Evolutionary conservation across 1,284 basidiomycete genomes (phyloP).

Genomic region (Ceratobasidium sp.): DNA sequence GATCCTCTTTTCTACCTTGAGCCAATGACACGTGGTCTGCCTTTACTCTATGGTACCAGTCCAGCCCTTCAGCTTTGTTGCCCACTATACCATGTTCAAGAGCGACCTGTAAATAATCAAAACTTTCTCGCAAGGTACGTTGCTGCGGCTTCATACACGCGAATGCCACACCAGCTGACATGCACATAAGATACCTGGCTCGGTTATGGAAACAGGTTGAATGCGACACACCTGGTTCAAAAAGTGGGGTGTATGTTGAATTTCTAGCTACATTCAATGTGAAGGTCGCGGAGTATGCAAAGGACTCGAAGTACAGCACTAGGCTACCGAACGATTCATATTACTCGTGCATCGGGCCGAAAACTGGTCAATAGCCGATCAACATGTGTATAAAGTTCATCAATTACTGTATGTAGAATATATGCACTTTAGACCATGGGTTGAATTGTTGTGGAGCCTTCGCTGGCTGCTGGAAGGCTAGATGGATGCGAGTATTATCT

Average conservation of each 20-base stretch:
- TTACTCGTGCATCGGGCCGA: no score
- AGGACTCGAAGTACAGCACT: no score
- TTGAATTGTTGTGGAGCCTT: no score
- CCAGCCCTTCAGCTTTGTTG: not conserved
- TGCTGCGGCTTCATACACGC: no score
- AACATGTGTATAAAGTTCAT: no score
- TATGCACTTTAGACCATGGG: no score
- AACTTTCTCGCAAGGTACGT: not conserved
- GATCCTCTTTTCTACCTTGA: not conserved
- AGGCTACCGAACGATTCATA: no score
- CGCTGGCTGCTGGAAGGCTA: no score
- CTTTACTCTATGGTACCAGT: not conserved
- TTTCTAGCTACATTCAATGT: not conserved
- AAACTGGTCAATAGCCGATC: no score
- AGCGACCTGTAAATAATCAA: not conserved
- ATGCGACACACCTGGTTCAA: not conserved
- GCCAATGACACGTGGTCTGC: not conserved
- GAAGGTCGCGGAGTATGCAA: not conserved
- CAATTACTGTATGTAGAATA: no score
- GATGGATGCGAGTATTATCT: no score
- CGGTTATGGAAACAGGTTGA: not conserved
- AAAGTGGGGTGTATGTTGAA: not conserved
- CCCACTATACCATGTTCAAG: not conserved
- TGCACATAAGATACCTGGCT: slow-evolving; percentile 9
- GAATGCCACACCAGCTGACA: no score